Evolutionary conservation across 257 asterid species (phyloP).

Genomic region (Solanum piurae): DNA sequence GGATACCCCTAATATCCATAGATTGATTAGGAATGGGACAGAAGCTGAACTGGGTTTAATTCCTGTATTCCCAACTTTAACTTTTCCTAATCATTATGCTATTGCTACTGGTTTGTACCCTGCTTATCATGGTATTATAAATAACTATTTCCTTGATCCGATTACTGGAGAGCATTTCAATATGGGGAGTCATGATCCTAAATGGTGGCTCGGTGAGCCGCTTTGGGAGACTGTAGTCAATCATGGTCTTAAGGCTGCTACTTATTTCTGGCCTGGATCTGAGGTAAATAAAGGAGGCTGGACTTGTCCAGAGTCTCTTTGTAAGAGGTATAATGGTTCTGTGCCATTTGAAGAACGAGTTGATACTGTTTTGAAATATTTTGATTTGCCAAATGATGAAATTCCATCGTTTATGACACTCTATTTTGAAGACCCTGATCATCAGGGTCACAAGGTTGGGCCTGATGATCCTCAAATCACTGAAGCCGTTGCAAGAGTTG

Average conservation of each 20-base stretch:
- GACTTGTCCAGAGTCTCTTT: slow-evolving; percentile 38
- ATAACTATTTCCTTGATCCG: slow-evolving; percentile 53
- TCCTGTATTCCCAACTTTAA: slow-evolving; percentile 62
- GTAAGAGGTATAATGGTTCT: slow-evolving; percentile 41
- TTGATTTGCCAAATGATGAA: slow-evolving; percentile 44
- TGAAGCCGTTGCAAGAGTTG: slow-evolving; percentile 40
- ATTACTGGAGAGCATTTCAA: slow-evolving; percentile 34
- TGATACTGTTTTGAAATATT: slow-evolving; percentile 46
- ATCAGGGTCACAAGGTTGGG: slow-evolving; percentile 66
- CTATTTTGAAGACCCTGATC: slow-evolving; percentile 72
- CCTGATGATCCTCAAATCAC: slow-evolving; percentile 54
- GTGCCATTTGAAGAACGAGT: slow-evolving; percentile 65
- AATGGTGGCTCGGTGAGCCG: slow-evolving; percentile 87
- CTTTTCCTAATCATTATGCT: slow-evolving; percentile 71
- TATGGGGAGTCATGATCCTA: slow-evolving; percentile 48
- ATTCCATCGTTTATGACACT: slow-evolving; percentile 57
- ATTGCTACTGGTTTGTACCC: slow-evolving; percentile 77
- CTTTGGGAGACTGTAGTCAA: slow-evolving; percentile 61
- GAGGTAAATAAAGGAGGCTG: slow-evolving; percentile 59
- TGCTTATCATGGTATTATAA: slow-evolving; percentile 53
- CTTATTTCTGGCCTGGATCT: slow-evolving; percentile 75
- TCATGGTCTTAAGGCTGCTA: slow-evolving; percentile 55
- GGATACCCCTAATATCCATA: slow-evolving; percentile 35
- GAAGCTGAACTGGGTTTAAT: slow-evolving; percentile 55
- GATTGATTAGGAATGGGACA: slow-evolving; percentile 48